phyloP scores from a whole-genome alignment of 768 basidiomycete genomes.

The Harrya chromipes region DNA sequence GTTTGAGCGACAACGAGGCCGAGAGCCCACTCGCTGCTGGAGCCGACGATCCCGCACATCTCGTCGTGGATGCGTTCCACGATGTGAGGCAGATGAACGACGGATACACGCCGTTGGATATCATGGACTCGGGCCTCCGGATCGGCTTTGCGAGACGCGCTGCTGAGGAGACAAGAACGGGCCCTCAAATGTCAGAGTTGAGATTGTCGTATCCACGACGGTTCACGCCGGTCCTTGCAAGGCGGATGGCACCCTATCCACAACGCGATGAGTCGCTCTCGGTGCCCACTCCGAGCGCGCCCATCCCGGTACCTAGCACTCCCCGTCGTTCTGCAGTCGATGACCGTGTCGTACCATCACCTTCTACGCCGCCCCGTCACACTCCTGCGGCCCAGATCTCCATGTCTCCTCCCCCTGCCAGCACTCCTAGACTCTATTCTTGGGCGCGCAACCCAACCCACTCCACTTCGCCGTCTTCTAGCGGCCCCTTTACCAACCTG shows the following conservation, averaged over 20 bases:
- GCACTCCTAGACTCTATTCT: conserved; percentile 55
- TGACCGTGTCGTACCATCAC: conserved; percentile 16
- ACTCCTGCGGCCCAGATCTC: conserved; percentile 19
- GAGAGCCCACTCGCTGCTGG: conserved; percentile 47
- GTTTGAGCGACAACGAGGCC: conserved; percentile 39
- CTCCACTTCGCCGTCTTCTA: conserved; percentile 35
- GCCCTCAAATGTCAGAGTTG: neutral
- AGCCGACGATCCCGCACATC: conserved; percentile 40
- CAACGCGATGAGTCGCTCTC: conserved; percentile 8
- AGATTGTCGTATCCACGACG: conserved; percentile 4
- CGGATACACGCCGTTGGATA: neutral
- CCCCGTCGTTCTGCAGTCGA: conserved; percentile 23
- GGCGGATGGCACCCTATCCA: neutral
- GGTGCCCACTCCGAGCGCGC: conserved; percentile 24
- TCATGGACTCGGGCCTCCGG: conserved; percentile 16
- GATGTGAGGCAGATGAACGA: conserved; percentile 23
- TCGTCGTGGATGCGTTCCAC: conserved; percentile 38
- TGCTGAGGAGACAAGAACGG: conserved; percentile 9
- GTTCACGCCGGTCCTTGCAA: neutral
- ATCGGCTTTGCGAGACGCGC: conserved; percentile 23
- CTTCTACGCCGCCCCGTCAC: conserved; percentile 34
- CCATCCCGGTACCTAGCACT: conserved; percentile 28
- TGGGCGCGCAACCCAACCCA: conserved; percentile 42
- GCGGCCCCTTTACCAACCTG: conserved; percentile 56
- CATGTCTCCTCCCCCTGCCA: conserved; percentile 55